These are phyloP conservation scores for Kodamaea sp. DNA, from an alignment of 1,139 yeast species.

Conservation along the genomic window DNA sequence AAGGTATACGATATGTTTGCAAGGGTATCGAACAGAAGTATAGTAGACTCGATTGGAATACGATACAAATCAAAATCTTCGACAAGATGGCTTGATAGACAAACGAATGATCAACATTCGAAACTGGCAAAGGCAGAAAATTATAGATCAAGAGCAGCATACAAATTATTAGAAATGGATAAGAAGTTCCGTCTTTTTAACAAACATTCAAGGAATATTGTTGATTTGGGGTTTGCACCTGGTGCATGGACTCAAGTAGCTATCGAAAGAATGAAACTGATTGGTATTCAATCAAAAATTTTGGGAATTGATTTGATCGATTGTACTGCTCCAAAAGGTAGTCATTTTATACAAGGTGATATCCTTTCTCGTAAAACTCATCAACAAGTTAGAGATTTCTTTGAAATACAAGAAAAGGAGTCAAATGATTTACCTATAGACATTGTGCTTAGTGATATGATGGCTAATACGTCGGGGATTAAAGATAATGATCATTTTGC, in stretches of 20 bases:
- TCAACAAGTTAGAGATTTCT: conserved; percentile 21
- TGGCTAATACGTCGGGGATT: conserved; percentile 46
- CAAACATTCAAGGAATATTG: conserved; percentile 49
- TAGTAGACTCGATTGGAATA: neutral
- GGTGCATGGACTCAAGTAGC: conserved; percentile 52
- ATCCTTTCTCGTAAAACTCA: conserved; percentile 36
- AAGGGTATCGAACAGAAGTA: too few relatives aligned
- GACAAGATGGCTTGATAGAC: conserved; percentile 71
- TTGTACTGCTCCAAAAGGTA: conserved; percentile 40
- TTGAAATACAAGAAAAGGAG: conserved; percentile 3
- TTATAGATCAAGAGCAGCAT: conserved; percentile 85
- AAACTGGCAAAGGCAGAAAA: conserved; percentile 62
- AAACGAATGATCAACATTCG: conserved; percentile 58
- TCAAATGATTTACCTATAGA: conserved; percentile 20
- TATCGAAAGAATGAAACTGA: conserved; percentile 20
- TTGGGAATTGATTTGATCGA: conserved; percentile 42
- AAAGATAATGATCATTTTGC: conserved; percentile 43
- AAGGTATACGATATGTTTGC: too few relatives aligned
- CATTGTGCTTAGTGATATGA: conserved; percentile 45
- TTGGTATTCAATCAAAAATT: conserved; percentile 17
- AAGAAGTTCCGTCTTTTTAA: conserved; percentile 57
- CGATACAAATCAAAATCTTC: conserved; percentile 46
- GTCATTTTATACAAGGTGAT: conserved; percentile 41
- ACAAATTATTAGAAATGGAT: conserved; percentile 71
- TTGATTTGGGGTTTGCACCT: conserved; percentile 64